Conservation (phyloP, 441 rosid genomes). For the Dalechampia spathulata region DNA sequence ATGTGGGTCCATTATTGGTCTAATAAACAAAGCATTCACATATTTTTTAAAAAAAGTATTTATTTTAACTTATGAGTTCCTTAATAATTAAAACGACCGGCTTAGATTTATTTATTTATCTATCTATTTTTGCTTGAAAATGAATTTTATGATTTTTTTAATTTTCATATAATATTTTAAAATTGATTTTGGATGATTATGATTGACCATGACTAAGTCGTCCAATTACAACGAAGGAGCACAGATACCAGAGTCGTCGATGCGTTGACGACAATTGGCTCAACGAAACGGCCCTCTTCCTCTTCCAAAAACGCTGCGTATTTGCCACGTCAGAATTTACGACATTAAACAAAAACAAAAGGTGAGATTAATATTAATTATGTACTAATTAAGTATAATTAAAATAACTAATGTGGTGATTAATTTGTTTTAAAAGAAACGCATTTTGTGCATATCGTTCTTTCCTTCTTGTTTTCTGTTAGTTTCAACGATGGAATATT, state of each 20-base stretch:
- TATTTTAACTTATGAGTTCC: background rate
- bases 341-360: constrained; percentile 5
- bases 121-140: too few species aligned
- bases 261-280: too few species aligned
- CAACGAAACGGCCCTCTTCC: too few species aligned
- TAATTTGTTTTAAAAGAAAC: constrained; percentile 16
- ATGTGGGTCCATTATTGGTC: constrained; percentile 1
- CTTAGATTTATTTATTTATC: background rate
- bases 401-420: too few species aligned
- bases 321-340: constrained; percentile 30
- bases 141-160: too few species aligned
- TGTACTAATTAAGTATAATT: constrained; percentile 52
- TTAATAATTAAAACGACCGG: constrained; percentile 4
- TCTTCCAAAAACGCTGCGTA: constrained; percentile 23
- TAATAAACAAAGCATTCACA: too few species aligned
- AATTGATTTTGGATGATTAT: too few species aligned
- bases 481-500: constrained; percentile 38
- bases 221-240: too few species aligned
- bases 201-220: too few species aligned
- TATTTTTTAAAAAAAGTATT: too few species aligned
- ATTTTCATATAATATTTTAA: too few species aligned
- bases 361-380: constrained; percentile 11
- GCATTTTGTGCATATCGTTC: constrained; percentile 16
- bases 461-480: background rate
- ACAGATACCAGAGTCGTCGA: too few species aligned